Percentiles rank a stretch among this genome's conserved stretches.
Evolutionary conservation across 306 rosid genomes (phyloP).

Genomic region (Dryas alaskensis): DNA sequence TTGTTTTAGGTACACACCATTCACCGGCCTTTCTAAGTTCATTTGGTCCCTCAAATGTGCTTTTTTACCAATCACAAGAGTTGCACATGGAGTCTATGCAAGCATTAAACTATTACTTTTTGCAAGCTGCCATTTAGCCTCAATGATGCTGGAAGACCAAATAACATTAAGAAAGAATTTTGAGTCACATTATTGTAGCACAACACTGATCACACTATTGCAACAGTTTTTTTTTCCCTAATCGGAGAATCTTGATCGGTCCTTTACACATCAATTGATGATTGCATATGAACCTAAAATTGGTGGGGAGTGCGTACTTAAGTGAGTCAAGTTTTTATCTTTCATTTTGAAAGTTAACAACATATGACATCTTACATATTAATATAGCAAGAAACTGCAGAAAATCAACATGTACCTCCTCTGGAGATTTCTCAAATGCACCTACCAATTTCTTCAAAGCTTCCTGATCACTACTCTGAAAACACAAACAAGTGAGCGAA

Average conservation of each 20-base stretch:
- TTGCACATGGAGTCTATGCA: background rate
- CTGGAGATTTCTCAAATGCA: slow-evolving; percentile 26
- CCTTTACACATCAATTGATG: background rate
- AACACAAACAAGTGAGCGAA: slow-evolving; percentile 4
- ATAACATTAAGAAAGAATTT: background rate
- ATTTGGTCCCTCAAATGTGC: background rate
- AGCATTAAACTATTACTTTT: background rate
- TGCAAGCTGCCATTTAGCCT: background rate
- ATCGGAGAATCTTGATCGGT: background rate
- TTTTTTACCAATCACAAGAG: background rate
- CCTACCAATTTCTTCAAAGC: slow-evolving; percentile 48
- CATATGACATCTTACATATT: too few species aligned
- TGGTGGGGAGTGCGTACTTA: too few species aligned
- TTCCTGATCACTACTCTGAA: slow-evolving; percentile 69
- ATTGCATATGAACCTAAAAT: background rate
- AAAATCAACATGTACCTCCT: slow-evolving; percentile 10
- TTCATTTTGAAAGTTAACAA: too few species aligned
- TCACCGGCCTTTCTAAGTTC: background rate
- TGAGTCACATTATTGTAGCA: background rate
- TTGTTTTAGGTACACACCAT: too few species aligned
- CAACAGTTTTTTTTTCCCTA: background rate
- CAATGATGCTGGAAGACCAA: background rate
- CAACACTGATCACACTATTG: background rate
- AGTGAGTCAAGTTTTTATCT: too few species aligned
- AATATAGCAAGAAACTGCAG: background rate